These are phyloP conservation scores for Dysphania ambrosioides DNA, from an alignment of 148 eudicot genomes.

Conservation along the genomic window DNA sequence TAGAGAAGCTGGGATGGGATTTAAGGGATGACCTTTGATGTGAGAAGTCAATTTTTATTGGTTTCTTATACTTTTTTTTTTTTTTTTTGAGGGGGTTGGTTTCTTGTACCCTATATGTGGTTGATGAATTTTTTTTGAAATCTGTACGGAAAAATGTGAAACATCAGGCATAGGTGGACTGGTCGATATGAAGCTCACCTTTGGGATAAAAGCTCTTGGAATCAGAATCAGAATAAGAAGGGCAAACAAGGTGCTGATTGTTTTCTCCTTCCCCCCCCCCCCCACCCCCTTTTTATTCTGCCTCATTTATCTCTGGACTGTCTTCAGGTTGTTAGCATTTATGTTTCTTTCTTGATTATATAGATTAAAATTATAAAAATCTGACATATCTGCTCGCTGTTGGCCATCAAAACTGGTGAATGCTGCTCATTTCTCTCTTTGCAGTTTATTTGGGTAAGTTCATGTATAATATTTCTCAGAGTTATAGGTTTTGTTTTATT, in stretches of 20 bases:
- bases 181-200: slow-evolving; percentile 99
- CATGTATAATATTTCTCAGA: neutral
- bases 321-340: neutral
- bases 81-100: too few species aligned
- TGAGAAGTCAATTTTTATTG: neutral
- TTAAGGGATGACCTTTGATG: neutral
- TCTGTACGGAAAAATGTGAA: neutral
- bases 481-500: neutral
- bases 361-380: neutral
- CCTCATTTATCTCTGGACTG: neutral
- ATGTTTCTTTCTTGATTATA: neutral
- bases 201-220: slow-evolving; percentile 99
- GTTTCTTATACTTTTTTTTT: too few species aligned
- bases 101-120: too few species aligned
- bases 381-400: slow-evolving; percentile 28
- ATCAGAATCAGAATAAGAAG: slow-evolving; percentile 95
- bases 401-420: slow-evolving; percentile 22
- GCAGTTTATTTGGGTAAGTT: slow-evolving; percentile 95
- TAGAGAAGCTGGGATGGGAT: neutral
- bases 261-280: slow-evolving; percentile 2
- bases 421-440: slow-evolving; percentile 18
- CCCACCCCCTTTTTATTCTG: neutral
- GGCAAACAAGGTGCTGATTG: slow-evolving; percentile 78
- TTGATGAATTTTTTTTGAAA: slow-evolving; percentile 1
- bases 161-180: slow-evolving; percentile 93